Evolutionary conservation across 2,329 filamentous ascomycete genomes (phyloP), one percentile per base, ranked within the genome.

Genomic region (Fusarium caatingaense): DNA sequence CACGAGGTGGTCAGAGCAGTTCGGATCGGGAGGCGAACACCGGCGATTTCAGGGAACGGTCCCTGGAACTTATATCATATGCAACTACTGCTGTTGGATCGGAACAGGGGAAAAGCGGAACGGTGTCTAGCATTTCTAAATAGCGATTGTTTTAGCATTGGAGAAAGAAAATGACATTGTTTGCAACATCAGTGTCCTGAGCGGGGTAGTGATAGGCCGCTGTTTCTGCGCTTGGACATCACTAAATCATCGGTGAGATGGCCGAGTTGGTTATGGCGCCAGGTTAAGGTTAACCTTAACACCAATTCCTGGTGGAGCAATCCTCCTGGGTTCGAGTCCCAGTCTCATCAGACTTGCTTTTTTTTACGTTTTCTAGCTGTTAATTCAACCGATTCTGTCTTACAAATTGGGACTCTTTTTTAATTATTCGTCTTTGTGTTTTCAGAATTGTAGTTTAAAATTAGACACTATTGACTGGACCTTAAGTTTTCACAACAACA

Each of bases 241-340:
- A 50, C 16, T n/a, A 50, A 34, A n/a, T 25, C 30, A 25, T 40
- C 41, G 53, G 53, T 56, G 53, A 56, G 53, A 56, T 56, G 56
- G 56, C 56, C 56, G 56, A 58, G 56, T 58, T 58, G 56, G 56
- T 58, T 58, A 58, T 58, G 55, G 55, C 55, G 55, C 55, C 55
- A 58, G 55, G 55, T 58, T 58, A 58, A 58, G 55, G 55, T 58
- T 53, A 58, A 58, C 55, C 55, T 58, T 53, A 21, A 58, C 55
- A 58, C 27, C 37, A 21, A 53, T 57, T 58, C 55, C 55, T 58
- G 55, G 55, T 58, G 55, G 55, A 58, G 55, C 55, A 58, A 58
- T 58, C 55, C 55, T 58, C 55, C 55, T 58, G 55, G 56, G 56
- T 58, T 58, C 56, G 56, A 58, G 56, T 58, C 56, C 56, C 56